Conservation (phyloP, 768 basidiomycete genomes). For the Kwoniella mangroviensis region DNA sequence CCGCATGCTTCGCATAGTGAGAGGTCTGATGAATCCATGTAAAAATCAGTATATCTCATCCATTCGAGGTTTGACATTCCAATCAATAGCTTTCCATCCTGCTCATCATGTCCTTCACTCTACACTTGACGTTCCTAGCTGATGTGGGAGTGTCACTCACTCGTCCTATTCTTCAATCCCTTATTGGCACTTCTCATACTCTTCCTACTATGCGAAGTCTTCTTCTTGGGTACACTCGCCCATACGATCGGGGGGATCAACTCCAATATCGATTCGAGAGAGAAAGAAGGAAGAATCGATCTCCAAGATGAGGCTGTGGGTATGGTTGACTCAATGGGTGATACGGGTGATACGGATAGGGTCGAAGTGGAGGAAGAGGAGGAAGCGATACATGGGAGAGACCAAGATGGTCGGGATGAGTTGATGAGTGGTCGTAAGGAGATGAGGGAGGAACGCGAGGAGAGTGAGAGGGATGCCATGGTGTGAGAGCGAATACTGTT, state of each 20-base stretch:
- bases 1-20: slow-evolving; percentile 91
- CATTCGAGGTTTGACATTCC: too few species aligned
- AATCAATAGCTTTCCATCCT: too few species aligned
- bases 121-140: neutral
- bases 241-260: slow-evolving; percentile 85
- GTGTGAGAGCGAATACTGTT: neutral
- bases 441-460: slow-evolving; percentile 14
- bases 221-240: slow-evolving; percentile 86
- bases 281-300: slow-evolving; percentile 50
- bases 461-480: slow-evolving; percentile 24
- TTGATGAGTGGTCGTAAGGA: slow-evolving; percentile 14
- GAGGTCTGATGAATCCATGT: slow-evolving; percentile 66
- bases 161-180: slow-evolving; percentile 89
- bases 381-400: slow-evolving; percentile 38
- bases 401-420: slow-evolving; percentile 38
- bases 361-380: slow-evolving; percentile 19
- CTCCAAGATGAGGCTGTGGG: slow-evolving; percentile 21
- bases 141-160: slow-evolving; percentile 60
- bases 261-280: slow-evolving; percentile 65
- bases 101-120: too few species aligned
- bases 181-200: slow-evolving; percentile 95
- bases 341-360: slow-evolving; percentile 4
- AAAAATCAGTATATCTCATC: neutral
- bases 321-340: slow-evolving; percentile 10
- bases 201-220: slow-evolving; percentile 89